Base-by-base conservation (phyloP, 2,329 filamentous ascomycete genomes). In the Paecilomyces sp. region DNA sequence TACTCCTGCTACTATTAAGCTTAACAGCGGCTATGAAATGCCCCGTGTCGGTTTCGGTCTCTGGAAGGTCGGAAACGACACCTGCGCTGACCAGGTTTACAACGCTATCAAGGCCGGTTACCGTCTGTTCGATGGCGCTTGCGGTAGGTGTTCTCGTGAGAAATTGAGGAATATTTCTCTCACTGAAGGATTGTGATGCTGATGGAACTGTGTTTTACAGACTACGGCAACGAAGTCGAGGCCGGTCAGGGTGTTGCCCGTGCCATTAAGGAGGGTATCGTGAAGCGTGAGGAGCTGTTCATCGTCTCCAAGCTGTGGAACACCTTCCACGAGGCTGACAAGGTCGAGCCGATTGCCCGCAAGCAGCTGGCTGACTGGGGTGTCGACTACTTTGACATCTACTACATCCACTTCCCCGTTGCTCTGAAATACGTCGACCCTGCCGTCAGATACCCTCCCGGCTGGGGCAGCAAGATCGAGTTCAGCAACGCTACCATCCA, bases 261-360 rank as follows among this genome's bases (percentile, higher is more conserved):
- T 66, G 90, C 90, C 69, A 91, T 94, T 77, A 83, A 88, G 71
- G 90, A 94, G 9, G 89, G 90, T 52, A 75, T 93, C 60, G 89
- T 92, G 67, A 91, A 88, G 81, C 88, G 90, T 61, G 86, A 90
- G 76, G 91, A 96, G 25, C 88, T 96, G 73, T 96, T 96, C 85
- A 87, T 96, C 72, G 89, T 92, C 65, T 91, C 88, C 77, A 96
- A 96, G 82, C 88, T 96, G 60, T 96, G 92, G 91, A 92, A 93
- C 80, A 88, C 87, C 66, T 96, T 92, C 85, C 91, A 96, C 81
- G 88, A 93, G 70, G 82, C 82, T 67, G 87, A 93, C 67, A 83
- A 84, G 67, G 90, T 93, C 63, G 85, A 88, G 77, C 86, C 87
- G 60, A 91, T 94, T 71, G 83, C 81, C 76, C 85, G 85, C 75